Evolutionary conservation across 208 protist species (phyloP).

Genomic region (Naegleria fowleri): DNA sequence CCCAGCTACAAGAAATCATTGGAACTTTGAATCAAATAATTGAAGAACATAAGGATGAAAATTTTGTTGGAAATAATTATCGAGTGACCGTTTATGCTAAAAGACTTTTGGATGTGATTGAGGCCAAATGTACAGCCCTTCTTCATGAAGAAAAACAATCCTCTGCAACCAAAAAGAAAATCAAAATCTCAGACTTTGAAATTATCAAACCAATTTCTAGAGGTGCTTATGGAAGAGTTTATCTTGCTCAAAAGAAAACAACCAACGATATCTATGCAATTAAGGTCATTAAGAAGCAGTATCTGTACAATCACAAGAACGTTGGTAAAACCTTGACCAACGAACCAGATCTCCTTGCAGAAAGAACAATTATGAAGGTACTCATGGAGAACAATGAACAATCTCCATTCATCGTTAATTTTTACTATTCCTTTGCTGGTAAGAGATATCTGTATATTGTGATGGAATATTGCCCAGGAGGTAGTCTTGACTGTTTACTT

Average conservation of each 20-base stretch:
- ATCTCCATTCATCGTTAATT: constrained; percentile 67
- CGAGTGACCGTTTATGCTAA: neutral
- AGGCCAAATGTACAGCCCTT: neutral
- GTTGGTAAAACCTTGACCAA: neutral
- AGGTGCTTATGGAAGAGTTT: constrained; percentile 80
- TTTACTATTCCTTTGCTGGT: constrained; percentile 81
- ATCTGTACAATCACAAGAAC: constrained; percentile 15
- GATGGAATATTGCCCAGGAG: constrained; percentile 86
- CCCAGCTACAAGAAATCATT: neutral
- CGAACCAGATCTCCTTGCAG: neutral
- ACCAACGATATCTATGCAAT: constrained; percentile 34
- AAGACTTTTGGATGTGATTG: neutral
- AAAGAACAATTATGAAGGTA: constrained; percentile 9
- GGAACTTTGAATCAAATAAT: neutral
- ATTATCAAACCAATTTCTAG: constrained; percentile 75
- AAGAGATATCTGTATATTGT: constrained; percentile 81
- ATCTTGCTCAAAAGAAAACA: constrained; percentile 45
- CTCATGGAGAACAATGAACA: neutral
- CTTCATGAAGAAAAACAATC: constrained; percentile 30
- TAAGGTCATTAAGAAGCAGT: constrained; percentile 30
- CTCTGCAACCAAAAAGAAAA: constrained; percentile 45
- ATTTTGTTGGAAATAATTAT: neutral
- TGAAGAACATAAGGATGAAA: neutral
- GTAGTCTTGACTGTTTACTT: constrained; percentile 81
- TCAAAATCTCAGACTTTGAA: constrained; percentile 66